Conservation (phyloP, 371 early-diverging fungal genomes). For the Lichtheimia ornata region DNA sequence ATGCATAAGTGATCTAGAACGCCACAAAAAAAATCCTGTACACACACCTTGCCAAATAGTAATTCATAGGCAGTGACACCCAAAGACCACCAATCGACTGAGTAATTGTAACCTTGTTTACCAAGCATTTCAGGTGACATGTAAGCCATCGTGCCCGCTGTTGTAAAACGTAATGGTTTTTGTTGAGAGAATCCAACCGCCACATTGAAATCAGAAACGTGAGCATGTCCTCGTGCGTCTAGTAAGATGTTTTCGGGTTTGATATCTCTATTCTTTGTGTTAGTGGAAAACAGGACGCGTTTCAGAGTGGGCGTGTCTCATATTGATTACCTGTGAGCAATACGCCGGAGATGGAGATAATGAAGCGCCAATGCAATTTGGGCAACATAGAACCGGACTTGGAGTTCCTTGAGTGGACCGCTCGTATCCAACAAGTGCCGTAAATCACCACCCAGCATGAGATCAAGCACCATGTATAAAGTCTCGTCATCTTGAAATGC, state of each 20-base stretch:
- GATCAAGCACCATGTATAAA: constrained; percentile 80
- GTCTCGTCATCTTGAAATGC: constrained; percentile 86
- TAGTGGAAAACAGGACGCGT: not conserved
- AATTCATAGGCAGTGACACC: constrained; percentile 86
- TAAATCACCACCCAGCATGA: constrained; percentile 90
- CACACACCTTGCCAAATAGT: constrained; percentile 60
- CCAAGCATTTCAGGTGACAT: constrained; percentile 82
- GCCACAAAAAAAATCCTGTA: too few species aligned
- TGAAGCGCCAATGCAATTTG: constrained; percentile 70
- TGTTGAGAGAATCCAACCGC: constrained; percentile 62
- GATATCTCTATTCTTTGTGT: constrained; percentile 62
- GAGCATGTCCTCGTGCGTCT: constrained; percentile 84
- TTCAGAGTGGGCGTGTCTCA: too few species aligned
- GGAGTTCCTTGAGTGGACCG: constrained; percentile 67
- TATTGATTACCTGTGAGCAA: constrained; percentile 58
- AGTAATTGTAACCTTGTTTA: constrained; percentile 68
- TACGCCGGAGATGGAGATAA: constrained; percentile 69
- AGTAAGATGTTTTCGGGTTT: constrained; percentile 94
- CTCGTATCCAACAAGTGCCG: constrained; percentile 74
- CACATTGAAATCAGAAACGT: constrained; percentile 91
- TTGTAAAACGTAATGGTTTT: constrained; percentile 58
- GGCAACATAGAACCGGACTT: constrained; percentile 81
- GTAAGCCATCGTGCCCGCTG: constrained; percentile 82
- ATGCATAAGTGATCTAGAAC: not conserved
- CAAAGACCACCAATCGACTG: constrained; percentile 90